phyloP scores from a whole-genome alignment of 306 rosid genomes.

The Prunus salicina region DNA sequence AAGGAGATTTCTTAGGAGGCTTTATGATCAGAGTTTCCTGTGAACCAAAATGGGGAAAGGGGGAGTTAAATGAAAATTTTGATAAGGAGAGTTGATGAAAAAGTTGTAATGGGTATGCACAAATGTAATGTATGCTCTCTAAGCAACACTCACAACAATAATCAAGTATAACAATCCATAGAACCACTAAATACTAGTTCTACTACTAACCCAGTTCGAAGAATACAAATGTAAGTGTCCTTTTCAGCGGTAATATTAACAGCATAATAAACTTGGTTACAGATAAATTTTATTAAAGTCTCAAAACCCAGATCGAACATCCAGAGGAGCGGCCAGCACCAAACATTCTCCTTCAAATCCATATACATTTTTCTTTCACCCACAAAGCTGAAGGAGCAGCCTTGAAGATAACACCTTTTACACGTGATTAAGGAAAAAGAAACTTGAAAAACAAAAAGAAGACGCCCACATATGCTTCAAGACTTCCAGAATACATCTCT shows the following conservation, averaged over 20 bases:
- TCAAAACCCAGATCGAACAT: slow-evolving; percentile 35
- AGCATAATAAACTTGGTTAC: slow-evolving; percentile 14
- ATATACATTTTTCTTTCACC: slow-evolving; percentile 8
- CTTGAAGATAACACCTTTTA: slow-evolving; percentile 3
- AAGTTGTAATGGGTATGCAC: slow-evolving; percentile 1
- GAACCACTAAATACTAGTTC: neutral
- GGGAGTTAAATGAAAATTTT: neutral
- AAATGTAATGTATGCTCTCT: slow-evolving; percentile 1
- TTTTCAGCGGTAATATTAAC: slow-evolving; percentile 1
- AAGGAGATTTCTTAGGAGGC: slow-evolving; percentile 74
- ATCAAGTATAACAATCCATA: neutral
- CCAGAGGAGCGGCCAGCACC: slow-evolving; percentile 23
- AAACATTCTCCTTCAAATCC: slow-evolving; percentile 21
- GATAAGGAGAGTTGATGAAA: slow-evolving; percentile 7
- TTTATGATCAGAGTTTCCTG: slow-evolving; percentile 70
- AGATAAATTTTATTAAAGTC: neutral
- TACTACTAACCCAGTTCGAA: neutral
- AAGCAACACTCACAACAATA: neutral
- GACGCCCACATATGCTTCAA: neutral
- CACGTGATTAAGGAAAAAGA: neutral
- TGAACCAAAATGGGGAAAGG: slow-evolving; percentile 10
- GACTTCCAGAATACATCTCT: neutral
- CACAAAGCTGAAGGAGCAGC: slow-evolving; percentile 14
- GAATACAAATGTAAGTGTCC: neutral
- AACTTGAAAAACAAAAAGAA: neutral